phyloP scores from a whole-genome alignment of 164 flowering plant genomes.

The Pachysandra terminalis region DNA sequence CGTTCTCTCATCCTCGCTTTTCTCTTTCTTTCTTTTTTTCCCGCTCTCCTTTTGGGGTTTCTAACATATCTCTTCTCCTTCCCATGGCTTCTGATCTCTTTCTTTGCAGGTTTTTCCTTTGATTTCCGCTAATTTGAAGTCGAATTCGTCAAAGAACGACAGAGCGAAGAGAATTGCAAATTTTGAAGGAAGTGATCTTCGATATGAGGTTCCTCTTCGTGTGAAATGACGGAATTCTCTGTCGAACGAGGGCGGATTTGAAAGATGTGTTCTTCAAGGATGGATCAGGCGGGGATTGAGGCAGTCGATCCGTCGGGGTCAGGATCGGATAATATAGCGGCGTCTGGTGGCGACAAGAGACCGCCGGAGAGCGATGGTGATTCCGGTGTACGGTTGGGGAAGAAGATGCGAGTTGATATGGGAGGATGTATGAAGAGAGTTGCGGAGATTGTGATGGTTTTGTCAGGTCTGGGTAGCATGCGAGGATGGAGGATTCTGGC shows the following conservation, averaged over 20 bases:
- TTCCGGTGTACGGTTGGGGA: slow-evolving; percentile 16
- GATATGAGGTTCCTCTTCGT: not conserved
- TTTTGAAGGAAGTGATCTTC: not conserved
- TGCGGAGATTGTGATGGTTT: slow-evolving; percentile 73
- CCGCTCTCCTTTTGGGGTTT: slow-evolving; percentile 15
- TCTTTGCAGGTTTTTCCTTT: slow-evolving; percentile 12
- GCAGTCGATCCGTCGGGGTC: not conserved
- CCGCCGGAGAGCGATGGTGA: slow-evolving; percentile 19
- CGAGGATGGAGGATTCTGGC: slow-evolving; percentile 66
- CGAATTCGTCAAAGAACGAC: not conserved
- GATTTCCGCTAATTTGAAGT: not conserved
- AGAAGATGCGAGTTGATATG: slow-evolving; percentile 29
- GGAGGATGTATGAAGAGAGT: slow-evolving; percentile 42
- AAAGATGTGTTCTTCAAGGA: not conserved
- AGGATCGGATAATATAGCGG: slow-evolving; percentile 15
- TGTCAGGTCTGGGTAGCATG: slow-evolving; percentile 63
- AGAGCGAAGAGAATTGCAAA: not conserved
- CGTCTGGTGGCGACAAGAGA: slow-evolving; percentile 20
- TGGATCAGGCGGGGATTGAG: slow-evolving; percentile 17
- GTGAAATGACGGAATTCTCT: not conserved
- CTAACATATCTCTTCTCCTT: not conserved
- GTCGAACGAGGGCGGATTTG: not conserved
- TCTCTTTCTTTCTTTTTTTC: not conserved
- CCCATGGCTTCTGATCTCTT: slow-evolving; percentile 10
- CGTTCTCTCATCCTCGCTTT: not conserved